phyloP scores from a whole-genome alignment of 2,329 filamentous ascomycete species.

The Fusarium sp. region DNA sequence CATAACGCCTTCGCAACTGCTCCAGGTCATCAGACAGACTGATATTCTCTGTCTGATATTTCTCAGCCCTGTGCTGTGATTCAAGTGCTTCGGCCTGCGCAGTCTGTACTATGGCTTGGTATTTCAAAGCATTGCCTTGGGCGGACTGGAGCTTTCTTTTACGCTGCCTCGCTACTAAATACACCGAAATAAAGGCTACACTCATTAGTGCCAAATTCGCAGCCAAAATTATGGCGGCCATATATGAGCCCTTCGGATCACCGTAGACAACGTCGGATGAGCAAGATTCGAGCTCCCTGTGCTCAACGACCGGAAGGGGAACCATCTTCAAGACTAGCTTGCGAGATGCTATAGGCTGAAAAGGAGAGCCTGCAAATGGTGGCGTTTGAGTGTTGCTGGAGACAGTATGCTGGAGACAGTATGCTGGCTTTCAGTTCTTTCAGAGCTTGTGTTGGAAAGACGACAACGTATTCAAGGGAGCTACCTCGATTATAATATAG shows the following conservation, averaged over 20 bases:
- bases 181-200: background rate
- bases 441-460: background rate
- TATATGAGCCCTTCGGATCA: background rate
- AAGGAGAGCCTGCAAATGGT: background rate
- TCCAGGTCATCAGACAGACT: background rate
- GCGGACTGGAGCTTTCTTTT: background rate
- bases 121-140: background rate
- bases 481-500: background rate
- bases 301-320: background rate
- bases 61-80: background rate
- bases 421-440: background rate
- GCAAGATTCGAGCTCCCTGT: background rate
- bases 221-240: background rate
- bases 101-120: background rate
- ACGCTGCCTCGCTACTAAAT: background rate
- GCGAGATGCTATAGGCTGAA: background rate
- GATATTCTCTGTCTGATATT: background rate
- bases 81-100: background rate
- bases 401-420: too few species aligned
- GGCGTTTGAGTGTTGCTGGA: background rate
- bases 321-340: background rate
- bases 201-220: background rate
- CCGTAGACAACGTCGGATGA: background rate
- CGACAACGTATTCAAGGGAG: background rate
- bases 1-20: background rate